phyloP scores from a whole-genome alignment of 1,284 basidiomycete genomes.

The Salmacisia buchloeana region DNA sequence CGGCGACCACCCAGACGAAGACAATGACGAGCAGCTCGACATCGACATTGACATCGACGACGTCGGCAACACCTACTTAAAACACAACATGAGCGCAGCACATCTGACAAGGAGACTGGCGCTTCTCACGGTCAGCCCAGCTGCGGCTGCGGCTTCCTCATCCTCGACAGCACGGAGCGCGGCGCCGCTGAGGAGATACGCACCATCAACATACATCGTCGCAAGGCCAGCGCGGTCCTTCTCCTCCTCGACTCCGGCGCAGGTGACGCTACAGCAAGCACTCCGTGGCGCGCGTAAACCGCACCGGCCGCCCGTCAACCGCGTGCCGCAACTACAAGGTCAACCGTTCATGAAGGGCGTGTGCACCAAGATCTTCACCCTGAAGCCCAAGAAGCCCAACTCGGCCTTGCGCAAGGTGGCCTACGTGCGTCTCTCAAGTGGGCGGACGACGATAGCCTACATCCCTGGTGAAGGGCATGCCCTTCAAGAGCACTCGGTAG shows the following conservation, averaged over 20 bases:
- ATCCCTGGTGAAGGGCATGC: conserved; percentile 98
- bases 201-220: neutral
- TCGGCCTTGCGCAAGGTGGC: conserved; percentile 97
- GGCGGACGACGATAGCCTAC: conserved; percentile 84
- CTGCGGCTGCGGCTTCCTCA: neutral
- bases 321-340: conserved; percentile 42
- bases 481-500: conserved; percentile 94
- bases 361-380: conserved; percentile 48
- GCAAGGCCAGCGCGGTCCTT: conserved; percentile 25
- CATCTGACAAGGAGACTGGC: neutral
- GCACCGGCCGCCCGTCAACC: conserved; percentile 50
- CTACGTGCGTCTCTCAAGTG: conserved; percentile 83
- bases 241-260: conserved; percentile 30
- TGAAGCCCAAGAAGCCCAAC: conserved; percentile 95
- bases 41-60: neutral
- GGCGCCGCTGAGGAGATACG: neutral
- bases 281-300: conserved; percentile 45
- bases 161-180: too few species aligned
- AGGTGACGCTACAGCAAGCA: conserved; percentile 46
- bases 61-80: neutral
- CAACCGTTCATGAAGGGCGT: conserved; percentile 49
- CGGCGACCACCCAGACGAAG: too few species aligned
- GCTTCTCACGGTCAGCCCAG: neutral
- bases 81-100: neutral
- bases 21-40: neutral